Evolutionary conservation across 2,329 filamentous ascomycete genomes (phyloP).

Genomic region (Phialophora verrucosa): DNA sequence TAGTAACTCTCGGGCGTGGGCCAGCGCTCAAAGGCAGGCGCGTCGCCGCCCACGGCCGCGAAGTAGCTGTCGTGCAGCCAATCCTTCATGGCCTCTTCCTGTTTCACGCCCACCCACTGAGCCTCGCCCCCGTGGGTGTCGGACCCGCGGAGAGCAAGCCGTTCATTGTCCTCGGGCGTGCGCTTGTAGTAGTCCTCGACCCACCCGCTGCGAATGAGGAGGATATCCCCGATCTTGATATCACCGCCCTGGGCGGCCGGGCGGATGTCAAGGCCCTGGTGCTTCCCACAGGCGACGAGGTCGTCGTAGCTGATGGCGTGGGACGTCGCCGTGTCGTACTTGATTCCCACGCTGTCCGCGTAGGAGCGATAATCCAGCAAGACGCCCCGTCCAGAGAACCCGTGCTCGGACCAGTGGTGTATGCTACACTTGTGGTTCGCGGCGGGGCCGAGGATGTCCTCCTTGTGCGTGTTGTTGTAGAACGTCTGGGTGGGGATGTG

Average conservation of each 20-base stretch:
- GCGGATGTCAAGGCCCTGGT: conserved; percentile 67
- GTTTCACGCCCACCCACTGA: conserved; percentile 58
- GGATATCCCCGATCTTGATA: conserved; percentile 66
- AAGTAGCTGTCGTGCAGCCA: conserved; percentile 76
- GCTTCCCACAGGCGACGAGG: conserved; percentile 63
- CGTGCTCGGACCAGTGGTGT: conserved; percentile 51
- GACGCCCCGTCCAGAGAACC: conserved; percentile 51
- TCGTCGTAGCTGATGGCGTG: conserved; percentile 62
- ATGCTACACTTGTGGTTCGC: conserved; percentile 50
- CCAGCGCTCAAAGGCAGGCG: conserved; percentile 67
- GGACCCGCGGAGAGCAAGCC: conserved; percentile 43
- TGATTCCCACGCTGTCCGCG: conserved; percentile 57
- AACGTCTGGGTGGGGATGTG: conserved; percentile 48
- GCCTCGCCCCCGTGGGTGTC: conserved; percentile 45
- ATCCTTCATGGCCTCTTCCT: conserved; percentile 62
- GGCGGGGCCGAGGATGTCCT: conserved; percentile 45
- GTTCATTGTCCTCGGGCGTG: conserved; percentile 43
- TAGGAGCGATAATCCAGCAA: conserved; percentile 54
- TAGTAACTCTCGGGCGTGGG: conserved; percentile 53
- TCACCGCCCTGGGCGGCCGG: conserved; percentile 60
- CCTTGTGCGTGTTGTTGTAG: conserved; percentile 50
- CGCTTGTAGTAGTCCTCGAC: conserved; percentile 63
- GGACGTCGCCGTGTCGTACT: conserved; percentile 59
- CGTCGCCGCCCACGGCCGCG: conserved; percentile 68
- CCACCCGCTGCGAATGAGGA: conserved; percentile 69